Conservation (phyloP, 106 monocot species). For the Triglochin maritima region DNA sequence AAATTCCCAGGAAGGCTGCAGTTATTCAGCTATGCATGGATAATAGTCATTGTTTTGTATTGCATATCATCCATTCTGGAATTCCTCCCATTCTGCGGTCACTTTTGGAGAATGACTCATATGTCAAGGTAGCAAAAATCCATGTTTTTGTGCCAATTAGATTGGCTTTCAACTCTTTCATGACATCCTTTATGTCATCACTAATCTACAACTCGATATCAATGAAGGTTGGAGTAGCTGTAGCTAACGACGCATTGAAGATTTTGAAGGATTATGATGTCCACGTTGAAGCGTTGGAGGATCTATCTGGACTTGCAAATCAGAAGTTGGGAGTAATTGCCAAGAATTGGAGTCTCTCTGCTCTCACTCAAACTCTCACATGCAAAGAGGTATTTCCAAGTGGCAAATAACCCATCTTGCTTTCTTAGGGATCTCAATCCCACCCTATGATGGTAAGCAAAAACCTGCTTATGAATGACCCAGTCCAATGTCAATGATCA, state of each 20-base stretch:
- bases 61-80: constrained; percentile 84
- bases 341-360: constrained; percentile 59
- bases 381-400: constrained; percentile 53
- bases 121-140: constrained; percentile 41
- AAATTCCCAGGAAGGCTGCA: constrained; percentile 60
- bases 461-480: too few relatives aligned
- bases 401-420: too few relatives aligned
- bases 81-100: constrained; percentile 55
- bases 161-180: background rate
- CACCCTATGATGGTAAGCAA: too few relatives aligned
- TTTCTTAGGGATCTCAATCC: too few relatives aligned
- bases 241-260: constrained; percentile 68
- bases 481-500: too few relatives aligned
- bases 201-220: too few relatives aligned
- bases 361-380: constrained; percentile 66
- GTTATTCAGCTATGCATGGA: constrained; percentile 88
- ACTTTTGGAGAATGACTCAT: constrained; percentile 57
- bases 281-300: constrained; percentile 39
- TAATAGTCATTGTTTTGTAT: constrained; percentile 49
- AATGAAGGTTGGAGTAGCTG: constrained; percentile 67
- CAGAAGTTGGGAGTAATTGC: constrained; percentile 44
- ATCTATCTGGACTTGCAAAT: constrained; percentile 77
- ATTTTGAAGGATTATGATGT: constrained; percentile 65
- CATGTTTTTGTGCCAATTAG: background rate
- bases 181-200: background rate